phyloP scores from a whole-genome alignment of 352 stramenopile species.

The Globisporangium apiculatum region DNA sequence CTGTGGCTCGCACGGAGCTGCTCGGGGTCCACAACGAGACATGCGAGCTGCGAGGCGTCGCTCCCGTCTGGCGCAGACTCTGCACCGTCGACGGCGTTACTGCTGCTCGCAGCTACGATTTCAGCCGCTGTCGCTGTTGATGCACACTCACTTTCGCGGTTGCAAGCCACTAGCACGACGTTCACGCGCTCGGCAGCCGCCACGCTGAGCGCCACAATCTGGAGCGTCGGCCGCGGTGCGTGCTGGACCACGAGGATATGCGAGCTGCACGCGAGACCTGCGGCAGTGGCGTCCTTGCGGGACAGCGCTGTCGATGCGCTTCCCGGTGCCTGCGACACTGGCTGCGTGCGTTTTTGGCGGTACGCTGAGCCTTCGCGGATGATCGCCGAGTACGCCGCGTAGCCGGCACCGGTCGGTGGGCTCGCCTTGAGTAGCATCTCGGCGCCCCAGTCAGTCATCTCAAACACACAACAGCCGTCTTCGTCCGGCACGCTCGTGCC shows the following conservation, averaged over 20 bases:
- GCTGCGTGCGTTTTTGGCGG: not conserved
- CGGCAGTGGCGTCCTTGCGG: not conserved
- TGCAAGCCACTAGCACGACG: not conserved
- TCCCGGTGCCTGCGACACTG: not conserved
- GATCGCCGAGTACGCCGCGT: conserved; percentile 32
- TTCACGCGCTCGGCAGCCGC: not conserved
- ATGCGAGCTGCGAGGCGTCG: not conserved
- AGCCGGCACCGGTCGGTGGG: conserved; percentile 10
- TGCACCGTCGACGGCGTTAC: not conserved
- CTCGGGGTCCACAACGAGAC: conserved; percentile 1
- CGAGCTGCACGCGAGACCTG: not conserved
- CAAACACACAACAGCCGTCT: conserved; percentile 37
- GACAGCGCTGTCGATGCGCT: too few species aligned
- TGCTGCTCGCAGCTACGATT: not conserved
- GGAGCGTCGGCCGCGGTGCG: conserved; percentile 2
- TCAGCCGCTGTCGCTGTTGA: not conserved
- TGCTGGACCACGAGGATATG: conserved; percentile 21
- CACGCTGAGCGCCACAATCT: conserved; percentile 4
- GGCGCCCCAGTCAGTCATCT: conserved; percentile 50
- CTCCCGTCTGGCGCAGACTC: too few species aligned
- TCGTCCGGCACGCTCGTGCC: conserved; percentile 28
- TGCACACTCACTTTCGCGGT: not conserved
- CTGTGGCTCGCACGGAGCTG: not conserved
- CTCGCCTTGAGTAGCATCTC: conserved; percentile 32
- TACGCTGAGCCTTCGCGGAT: conserved; percentile 12